phyloP scores from a whole-genome alignment of 2,329 filamentous ascomycete species.

The Pestalotiopsis sp. region DNA sequence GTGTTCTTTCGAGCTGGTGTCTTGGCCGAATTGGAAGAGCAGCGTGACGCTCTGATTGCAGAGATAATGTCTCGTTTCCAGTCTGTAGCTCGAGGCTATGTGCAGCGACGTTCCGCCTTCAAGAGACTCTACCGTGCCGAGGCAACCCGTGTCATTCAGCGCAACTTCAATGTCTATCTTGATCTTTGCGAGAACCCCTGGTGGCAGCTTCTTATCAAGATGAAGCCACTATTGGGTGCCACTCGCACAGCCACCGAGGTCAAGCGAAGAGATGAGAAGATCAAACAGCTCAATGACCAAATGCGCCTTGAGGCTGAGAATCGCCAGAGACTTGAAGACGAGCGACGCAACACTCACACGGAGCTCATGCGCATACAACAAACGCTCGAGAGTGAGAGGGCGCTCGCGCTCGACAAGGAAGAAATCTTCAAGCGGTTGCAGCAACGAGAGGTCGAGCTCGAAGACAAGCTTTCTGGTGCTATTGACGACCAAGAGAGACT shows the following conservation, averaged over 20 bases:
- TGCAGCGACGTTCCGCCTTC: conserved; percentile 83
- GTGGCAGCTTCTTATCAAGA: conserved; percentile 94
- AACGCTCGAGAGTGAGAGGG: conserved; percentile 91
- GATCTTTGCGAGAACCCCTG: conserved; percentile 90
- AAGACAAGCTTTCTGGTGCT: conserved; percentile 88
- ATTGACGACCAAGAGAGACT: conserved; percentile 92
- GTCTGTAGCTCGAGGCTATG: conserved; percentile 86
- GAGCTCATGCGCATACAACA: conserved; percentile 92
- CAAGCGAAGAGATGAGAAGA: conserved; percentile 93
- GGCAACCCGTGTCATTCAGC: conserved; percentile 90
- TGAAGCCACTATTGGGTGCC: conserved; percentile 92
- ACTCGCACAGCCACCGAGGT: conserved; percentile 92
- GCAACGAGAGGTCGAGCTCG: conserved; percentile 85
- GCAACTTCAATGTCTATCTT: conserved; percentile 90
- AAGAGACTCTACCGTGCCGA: conserved; percentile 95
- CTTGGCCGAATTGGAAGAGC: conserved; percentile 93
- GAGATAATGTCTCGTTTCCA: conserved; percentile 95
- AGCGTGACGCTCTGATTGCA: conserved; percentile 87
- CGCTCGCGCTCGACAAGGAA: conserved; percentile 96
- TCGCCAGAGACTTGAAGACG: conserved; percentile 83
- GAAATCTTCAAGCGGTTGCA: conserved; percentile 98
- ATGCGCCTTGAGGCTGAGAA: conserved; percentile 77
- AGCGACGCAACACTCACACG: conserved; percentile 81
- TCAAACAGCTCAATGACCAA: conserved; percentile 82
- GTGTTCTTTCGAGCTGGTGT: conserved; percentile 98